Evolutionary conservation across 2,329 filamentous ascomycete species (phyloP).

Genomic region (Arthroderma sp.): DNA sequence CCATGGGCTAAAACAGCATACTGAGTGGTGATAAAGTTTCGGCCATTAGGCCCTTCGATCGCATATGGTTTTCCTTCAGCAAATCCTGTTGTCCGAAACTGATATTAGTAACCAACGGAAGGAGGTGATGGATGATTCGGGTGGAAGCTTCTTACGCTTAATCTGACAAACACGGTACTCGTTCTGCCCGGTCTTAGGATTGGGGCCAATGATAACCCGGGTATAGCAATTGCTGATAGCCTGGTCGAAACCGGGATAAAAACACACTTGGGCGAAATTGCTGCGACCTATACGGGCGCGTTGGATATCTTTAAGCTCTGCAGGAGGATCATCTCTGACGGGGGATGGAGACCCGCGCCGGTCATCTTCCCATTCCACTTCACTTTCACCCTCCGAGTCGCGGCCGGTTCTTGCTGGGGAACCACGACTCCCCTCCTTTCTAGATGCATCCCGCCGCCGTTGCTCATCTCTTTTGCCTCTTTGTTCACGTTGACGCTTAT

Average conservation of each 20-base stretch:
- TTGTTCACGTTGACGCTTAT: constrained; percentile 48
- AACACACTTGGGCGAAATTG: constrained; percentile 82
- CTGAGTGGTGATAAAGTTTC: constrained; percentile 69
- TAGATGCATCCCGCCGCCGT: constrained; percentile 29
- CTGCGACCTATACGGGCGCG: constrained; percentile 69
- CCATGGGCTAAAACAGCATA: constrained; percentile 75
- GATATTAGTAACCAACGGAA: constrained; percentile 4
- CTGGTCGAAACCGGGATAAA: constrained; percentile 78
- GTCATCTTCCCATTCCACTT: constrained; percentile 60
- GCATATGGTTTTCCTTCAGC: constrained; percentile 69
- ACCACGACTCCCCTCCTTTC: constrained; percentile 46
- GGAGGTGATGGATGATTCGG: background rate
- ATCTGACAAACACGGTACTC: constrained; percentile 82
- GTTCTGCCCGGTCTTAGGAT: constrained; percentile 57
- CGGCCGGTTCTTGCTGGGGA: constrained; percentile 51
- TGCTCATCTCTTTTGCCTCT: constrained; percentile 38
- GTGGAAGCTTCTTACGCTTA: constrained; percentile 47
- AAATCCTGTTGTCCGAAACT: constrained; percentile 45
- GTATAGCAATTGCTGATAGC: constrained; percentile 73
- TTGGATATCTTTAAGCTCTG: constrained; percentile 69
- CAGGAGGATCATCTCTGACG: constrained; percentile 53
- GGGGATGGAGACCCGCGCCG: constrained; percentile 37
- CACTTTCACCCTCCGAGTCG: constrained; percentile 58
- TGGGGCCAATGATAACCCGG: constrained; percentile 68
- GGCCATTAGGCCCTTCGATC: constrained; percentile 59